A percentile compares a stretch with the other conserved stretches of the same genome.
Conservation (phyloP, 1,284 basidiomycete species). For the Cryptococcus sp. region DNA sequence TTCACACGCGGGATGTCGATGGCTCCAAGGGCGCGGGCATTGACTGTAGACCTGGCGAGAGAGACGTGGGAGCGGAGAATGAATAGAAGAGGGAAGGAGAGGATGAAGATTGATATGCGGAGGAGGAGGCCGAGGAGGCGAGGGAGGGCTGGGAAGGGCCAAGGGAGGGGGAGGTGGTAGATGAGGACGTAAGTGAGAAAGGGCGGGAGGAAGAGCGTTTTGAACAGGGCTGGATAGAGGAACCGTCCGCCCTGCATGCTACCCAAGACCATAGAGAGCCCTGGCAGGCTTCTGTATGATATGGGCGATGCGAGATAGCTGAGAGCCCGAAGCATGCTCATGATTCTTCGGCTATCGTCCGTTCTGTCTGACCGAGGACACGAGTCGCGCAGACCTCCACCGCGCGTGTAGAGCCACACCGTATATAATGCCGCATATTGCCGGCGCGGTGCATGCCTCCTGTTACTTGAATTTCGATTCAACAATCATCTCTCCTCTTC, state of each 20-base stretch:
- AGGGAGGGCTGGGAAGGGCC: not conserved
- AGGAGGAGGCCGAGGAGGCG: not conserved
- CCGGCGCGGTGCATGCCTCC: not conserved
- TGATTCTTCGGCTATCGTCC: too few relatives aligned
- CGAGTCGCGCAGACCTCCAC: too few relatives aligned
- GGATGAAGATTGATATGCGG: not conserved
- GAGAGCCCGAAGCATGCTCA: too few relatives aligned
- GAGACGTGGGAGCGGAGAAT: constrained; percentile 8
- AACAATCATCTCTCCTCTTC: constrained; percentile 2
- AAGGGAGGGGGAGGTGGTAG: not conserved
- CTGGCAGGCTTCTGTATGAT: too few relatives aligned
- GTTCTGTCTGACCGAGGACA: too few relatives aligned
- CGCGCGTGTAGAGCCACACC: not conserved
- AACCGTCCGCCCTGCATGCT: constrained; percentile 21
- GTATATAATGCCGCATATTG: constrained; percentile 7
- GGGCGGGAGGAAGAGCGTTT: constrained; percentile 24
- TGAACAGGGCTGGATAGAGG: constrained; percentile 23
- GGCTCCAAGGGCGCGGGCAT: constrained; percentile 17
- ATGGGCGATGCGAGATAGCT: too few relatives aligned
- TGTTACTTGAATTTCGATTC: constrained; percentile 6
- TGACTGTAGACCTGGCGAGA: not conserved
- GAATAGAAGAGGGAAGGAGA: constrained; percentile 4
- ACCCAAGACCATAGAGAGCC: too few relatives aligned
- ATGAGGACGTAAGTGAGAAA: not conserved
- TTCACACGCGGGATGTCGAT: constrained; percentile 25